These are phyloP conservation scores for Clitocybe nebularis DNA, from an alignment of 1,284 basidiomycete species.

Conservation along the genomic window DNA sequence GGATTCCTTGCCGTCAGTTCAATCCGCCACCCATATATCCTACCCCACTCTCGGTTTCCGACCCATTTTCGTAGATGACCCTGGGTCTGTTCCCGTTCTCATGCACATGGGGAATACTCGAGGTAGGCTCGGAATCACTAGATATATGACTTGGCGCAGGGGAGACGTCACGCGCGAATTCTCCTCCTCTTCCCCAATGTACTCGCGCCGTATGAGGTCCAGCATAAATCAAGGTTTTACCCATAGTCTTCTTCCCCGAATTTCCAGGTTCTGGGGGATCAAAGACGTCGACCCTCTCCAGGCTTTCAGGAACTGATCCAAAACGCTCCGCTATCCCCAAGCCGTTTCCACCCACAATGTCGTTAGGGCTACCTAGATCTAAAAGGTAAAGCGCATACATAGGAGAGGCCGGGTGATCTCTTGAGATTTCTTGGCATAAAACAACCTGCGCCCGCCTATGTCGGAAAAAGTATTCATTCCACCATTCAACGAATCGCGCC, in stretches of 20 bases:
- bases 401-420: conserved; percentile 1
- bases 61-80: too few relatives aligned
- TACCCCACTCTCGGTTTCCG: too few relatives aligned
- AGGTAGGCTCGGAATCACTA: too few relatives aligned
- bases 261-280: neutral
- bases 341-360: neutral
- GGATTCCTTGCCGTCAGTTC: too few relatives aligned
- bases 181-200: neutral
- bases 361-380: neutral
- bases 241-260: neutral
- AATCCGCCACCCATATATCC: too few relatives aligned
- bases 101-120: too few relatives aligned
- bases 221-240: conserved; percentile 4
- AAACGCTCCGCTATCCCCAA: conserved; percentile 1
- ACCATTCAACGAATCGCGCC: neutral
- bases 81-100: too few relatives aligned
- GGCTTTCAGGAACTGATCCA: conserved; percentile 8
- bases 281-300: conserved; percentile 8
- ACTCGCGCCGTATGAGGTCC: conserved; percentile 2
- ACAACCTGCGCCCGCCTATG: neutral
- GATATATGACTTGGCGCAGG: too few relatives aligned
- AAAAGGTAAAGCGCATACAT: conserved; percentile 5
- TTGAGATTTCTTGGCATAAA: conserved; percentile 4
- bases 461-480: conserved; percentile 4
- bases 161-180: too few relatives aligned